These are phyloP conservation scores for Lipomyces spencermartinsiae DNA, from an alignment of 805 yeast genomes.

Conservation along the genomic window DNA sequence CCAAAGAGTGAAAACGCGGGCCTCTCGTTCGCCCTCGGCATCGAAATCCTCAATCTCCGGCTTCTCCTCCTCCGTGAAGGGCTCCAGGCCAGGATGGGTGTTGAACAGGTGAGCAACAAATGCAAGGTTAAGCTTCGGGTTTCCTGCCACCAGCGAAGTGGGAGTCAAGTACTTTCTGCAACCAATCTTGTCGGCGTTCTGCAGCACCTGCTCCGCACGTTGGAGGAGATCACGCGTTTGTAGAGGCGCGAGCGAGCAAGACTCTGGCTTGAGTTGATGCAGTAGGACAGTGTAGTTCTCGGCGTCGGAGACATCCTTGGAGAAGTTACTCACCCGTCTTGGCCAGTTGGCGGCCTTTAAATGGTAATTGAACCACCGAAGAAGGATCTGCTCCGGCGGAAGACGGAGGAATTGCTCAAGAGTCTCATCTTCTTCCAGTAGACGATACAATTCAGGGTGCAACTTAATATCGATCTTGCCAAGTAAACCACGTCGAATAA, in stretches of 20 bases:
- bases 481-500: slow-evolving; percentile 92
- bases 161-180: slow-evolving; percentile 96
- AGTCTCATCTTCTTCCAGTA: slow-evolving; percentile 95
- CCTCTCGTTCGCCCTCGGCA: slow-evolving; percentile 99
- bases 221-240: slow-evolving; percentile 73
- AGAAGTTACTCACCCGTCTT: slow-evolving; percentile 84
- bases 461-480: slow-evolving; percentile 93
- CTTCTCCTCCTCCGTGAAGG: slow-evolving; percentile 87
- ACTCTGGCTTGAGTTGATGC: slow-evolving; percentile 83
- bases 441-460: slow-evolving; percentile 94
- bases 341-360: slow-evolving; percentile 89
- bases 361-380: slow-evolving; percentile 98
- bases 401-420: slow-evolving; percentile 93
- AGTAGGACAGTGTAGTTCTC: slow-evolving; percentile 91
- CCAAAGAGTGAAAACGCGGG: slow-evolving; percentile 97
- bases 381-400: slow-evolving; percentile 95
- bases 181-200: slow-evolving; percentile 86
- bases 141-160: slow-evolving; percentile 89
- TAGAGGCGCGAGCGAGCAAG: slow-evolving; percentile 83
- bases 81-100: slow-evolving; percentile 95
- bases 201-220: slow-evolving; percentile 87
- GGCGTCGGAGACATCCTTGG: slow-evolving; percentile 89
- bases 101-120: slow-evolving; percentile 97
- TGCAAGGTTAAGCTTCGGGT: slow-evolving; percentile 94
- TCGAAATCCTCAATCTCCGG: slow-evolving; percentile 97